A percentile compares a stretch with the other conserved stretches of the same genome.
These are phyloP conservation scores for Cinnamomum chago DNA, from an alignment of 164 flowering plant genomes.

Conservation along the genomic window DNA sequence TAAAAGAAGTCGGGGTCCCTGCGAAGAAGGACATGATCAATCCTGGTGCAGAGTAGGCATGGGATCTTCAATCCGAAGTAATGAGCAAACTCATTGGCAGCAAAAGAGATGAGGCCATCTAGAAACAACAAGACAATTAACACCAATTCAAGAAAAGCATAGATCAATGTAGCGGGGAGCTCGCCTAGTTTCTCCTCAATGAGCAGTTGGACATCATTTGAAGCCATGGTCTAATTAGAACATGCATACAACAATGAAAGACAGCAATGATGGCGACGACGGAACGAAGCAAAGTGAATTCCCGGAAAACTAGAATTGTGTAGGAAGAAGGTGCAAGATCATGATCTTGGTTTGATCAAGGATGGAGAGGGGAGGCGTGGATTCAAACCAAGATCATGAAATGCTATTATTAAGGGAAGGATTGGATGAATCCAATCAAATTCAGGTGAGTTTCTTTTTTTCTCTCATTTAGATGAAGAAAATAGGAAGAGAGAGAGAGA, in stretches of 20 bases:
- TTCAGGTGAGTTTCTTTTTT: background rate
- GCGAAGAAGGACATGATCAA: constrained; percentile 52
- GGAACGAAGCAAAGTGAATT: background rate
- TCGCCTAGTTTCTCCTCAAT: constrained; percentile 40
- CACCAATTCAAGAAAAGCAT: constrained; percentile 71
- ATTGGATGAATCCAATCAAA: background rate
- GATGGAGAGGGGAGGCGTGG: background rate
- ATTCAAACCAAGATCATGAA: constrained; percentile 4
- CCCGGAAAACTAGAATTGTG: background rate
- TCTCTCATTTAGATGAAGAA: background rate
- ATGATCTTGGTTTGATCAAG: constrained; percentile 3
- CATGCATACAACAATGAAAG: no score
- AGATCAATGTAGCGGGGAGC: constrained; percentile 37
- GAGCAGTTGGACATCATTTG: background rate
- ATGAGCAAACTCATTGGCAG: constrained; percentile 53
- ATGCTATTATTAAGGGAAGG: background rate
- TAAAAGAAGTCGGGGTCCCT: constrained; percentile 43
- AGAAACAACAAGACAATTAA: constrained; percentile 57
- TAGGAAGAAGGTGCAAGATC: constrained; percentile 2
- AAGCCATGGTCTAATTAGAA: background rate
- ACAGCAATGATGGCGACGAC: no score
- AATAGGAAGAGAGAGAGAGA: background rate
- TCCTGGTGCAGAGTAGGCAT: constrained; percentile 73
- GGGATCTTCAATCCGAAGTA: constrained; percentile 66
- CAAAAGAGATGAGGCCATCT: constrained; percentile 62